Conservation (phyloP, 257 asterid genomes). For the Ophiorrhiza pumila region DNA sequence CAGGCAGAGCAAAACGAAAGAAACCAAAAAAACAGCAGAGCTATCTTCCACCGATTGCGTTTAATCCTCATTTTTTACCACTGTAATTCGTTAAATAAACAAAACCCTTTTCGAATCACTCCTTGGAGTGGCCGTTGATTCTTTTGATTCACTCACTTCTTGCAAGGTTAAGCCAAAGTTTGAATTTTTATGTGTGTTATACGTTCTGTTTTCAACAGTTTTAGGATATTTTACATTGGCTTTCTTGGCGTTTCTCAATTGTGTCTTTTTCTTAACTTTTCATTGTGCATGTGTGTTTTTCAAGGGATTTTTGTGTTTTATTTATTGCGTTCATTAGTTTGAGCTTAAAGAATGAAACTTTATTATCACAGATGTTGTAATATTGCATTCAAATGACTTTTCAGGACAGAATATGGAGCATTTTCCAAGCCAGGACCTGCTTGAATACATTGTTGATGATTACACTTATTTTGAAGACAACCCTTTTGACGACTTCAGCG, state of each 20-base stretch:
- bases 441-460: constrained; percentile 50
- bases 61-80: not conserved
- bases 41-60: not conserved
- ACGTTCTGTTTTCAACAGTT: not conserved
- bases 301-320: not conserved
- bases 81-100: too few relatives aligned
- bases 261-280: not conserved
- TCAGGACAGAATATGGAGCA: constrained; percentile 41
- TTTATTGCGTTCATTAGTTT: too few relatives aligned
- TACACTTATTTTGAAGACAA: constrained; percentile 41
- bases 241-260: not conserved
- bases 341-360: too few relatives aligned
- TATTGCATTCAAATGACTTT: not conserved
- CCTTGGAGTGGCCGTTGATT: not conserved
- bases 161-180: constrained; percentile 8
- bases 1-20: too few relatives aligned
- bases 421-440: constrained; percentile 46
- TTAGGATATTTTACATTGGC: not conserved
- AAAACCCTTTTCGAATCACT: not conserved
- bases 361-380: not conserved
- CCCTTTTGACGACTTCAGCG: constrained; percentile 27
- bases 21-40: too few relatives aligned
- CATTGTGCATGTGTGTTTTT: too few relatives aligned
- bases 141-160: not conserved
- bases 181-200: not conserved